Evolutionary conservation across 768 basidiomycete species (phyloP).

Genomic region (Amanita subjunquillea): DNA sequence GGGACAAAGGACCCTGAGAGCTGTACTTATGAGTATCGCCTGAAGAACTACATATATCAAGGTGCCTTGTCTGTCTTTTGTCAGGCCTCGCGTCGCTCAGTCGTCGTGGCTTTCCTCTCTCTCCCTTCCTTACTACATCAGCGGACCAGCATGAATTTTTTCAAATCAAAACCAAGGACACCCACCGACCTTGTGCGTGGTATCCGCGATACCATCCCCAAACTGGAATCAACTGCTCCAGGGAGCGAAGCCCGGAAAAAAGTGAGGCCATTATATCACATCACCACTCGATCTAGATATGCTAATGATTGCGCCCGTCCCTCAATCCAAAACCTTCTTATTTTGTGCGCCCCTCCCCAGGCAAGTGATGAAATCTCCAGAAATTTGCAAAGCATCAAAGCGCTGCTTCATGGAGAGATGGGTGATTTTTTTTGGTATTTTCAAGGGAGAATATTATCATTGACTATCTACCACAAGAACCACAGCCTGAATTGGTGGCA

Average conservation of each 20-base stretch:
- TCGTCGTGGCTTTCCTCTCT: neutral
- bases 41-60: neutral
- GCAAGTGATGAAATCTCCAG: constrained; percentile 85
- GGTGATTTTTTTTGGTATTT: constrained; percentile 35
- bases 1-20: neutral
- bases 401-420: constrained; percentile 78
- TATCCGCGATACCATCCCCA: constrained; percentile 69
- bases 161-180: constrained; percentile 83
- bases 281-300: neutral
- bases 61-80: neutral
- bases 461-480: constrained; percentile 35
- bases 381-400: constrained; percentile 85
- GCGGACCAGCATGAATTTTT: constrained; percentile 70
- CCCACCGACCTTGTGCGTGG: constrained; percentile 83
- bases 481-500: constrained; percentile 81
- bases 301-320: constrained; percentile 5
- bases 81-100: neutral
- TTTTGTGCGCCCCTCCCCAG: constrained; percentile 26
- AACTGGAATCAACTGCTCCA: constrained; percentile 62
- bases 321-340: neutral
- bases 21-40: neutral
- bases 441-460: neutral
- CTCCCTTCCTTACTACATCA: neutral
- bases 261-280: constrained; percentile 32
- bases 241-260: constrained; percentile 73